Evolutionary conservation across 2,329 filamentous ascomycete genomes (phyloP), one percentile per base, ranked within the genome.

Genomic region (Phyllachora maydis): DNA sequence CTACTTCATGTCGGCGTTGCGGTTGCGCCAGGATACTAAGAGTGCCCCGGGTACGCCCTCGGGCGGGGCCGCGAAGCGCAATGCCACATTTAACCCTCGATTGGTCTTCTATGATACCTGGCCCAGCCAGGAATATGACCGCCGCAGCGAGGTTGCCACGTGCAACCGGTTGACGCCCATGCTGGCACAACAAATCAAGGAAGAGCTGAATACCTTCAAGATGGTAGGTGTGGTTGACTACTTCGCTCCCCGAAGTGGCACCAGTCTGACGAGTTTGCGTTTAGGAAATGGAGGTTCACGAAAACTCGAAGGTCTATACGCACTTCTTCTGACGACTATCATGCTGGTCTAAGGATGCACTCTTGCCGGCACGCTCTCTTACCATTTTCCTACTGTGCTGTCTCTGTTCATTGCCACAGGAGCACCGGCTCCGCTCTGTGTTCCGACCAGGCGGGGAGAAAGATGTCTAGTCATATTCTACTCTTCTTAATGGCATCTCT

Each of bases 221-320:
- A 98, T 98, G 88, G 81, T 88, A 56, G 31, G 71, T 51, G 11
- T 2, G 10, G 17, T 16, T n/a, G n/a, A 20, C 3, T 16, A 13
- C 5, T 11, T 8, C 8, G 6, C 6, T 12, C 6, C 18, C 19
- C 11, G 8, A 11, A 42, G 11, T 4, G 21, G 1, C 19, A 3
- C 21, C 2, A 9, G n/a, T 14, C 26, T 24, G 26, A 34, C 30
- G 17, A 16, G 21, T 23, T 31, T 65, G 11, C n/a, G 7, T 8
- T 10, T 31, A 95, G 88, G 88, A 98, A 57, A 98, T 98, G 88
- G 88, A 95, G 59, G 88, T 98, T 40, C 88, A 98, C 49, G 88
- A 95, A 53, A 79, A 75, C 46, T 95, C 88, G 35, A 98, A 95
- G 58, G 83, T 93, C 42, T 93, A 98, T 60, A 98, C 88, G 39